Evolutionary conservation across 441 rosid genomes (phyloP), one percentile per base, ranked within the genome.

Genomic region (Syzygium malaccense): DNA sequence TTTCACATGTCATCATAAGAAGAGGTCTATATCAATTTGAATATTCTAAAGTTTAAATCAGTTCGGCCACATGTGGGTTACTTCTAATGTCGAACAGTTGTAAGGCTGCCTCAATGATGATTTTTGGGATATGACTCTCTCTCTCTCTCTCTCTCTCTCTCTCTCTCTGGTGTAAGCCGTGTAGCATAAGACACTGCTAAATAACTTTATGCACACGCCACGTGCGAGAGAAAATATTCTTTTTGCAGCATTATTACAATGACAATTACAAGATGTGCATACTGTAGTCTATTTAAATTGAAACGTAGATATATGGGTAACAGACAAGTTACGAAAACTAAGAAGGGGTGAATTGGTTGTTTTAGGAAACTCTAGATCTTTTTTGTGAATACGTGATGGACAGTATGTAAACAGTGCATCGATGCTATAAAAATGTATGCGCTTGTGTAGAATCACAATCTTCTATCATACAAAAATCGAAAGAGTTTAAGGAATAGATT

Each of bases 101-200:
- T 75, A 75, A 23, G 83, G 83, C 83, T 75, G 83, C 51, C 83
- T 75, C 83, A 75, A 75, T 75, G n/a, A 64, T 64, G 75, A 64
- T 64, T 57, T 57, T 30, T 64, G 37, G 75, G 75, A 64, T 64
- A 30, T 30, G 75, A 30, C 71, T n/a, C 37, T 28, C 17, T 28
- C 4, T 62, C 71, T 62, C 33, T n/a, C 58, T 57, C n/a, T n/a
- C n/a, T n/a, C n/a, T n/a, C n/a, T n/a, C n/a, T n/a, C 30, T 58
- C 64, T 57, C 62, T 25, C 62, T 10, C 7, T 23, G 14, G 28
- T 60, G 75, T 37, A 64, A 64, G 37, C 20, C 75, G 41, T 64
- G 75, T 4, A 64, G 75, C 75, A 10, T 32, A 15, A 64, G 75
- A 64, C 75, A 7, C 37, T 30, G 75, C 37, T 15, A 30, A 64